Conservation (phyloP, 1,284 basidiomycete genomes). For the Trametes pubescens region DNA sequence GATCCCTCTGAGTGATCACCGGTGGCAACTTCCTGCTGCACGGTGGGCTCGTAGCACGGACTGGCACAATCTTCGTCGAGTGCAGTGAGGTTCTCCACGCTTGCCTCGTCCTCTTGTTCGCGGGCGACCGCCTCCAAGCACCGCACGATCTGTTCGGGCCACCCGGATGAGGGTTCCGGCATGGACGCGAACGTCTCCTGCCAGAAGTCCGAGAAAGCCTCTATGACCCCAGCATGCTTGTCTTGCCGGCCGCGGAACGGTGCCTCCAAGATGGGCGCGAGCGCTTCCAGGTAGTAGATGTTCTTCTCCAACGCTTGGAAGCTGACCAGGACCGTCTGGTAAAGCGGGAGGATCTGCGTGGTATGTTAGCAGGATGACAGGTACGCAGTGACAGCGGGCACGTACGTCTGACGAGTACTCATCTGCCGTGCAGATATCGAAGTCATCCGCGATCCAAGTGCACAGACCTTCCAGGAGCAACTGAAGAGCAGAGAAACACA, state of each 20-base stretch:
- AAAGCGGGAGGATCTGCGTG: constrained; percentile 62
- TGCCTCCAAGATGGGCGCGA: constrained; percentile 60
- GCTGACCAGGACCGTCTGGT: constrained; percentile 60
- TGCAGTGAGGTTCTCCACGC: constrained; percentile 29
- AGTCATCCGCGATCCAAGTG: constrained; percentile 70
- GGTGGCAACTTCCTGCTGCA: neutral
- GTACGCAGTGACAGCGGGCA: constrained; percentile 12
- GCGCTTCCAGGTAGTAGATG: constrained; percentile 48
- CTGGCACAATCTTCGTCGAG: constrained; percentile 8
- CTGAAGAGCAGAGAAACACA: constrained; percentile 55
- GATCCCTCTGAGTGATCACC: constrained; percentile 29
- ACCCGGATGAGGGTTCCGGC: constrained; percentile 53
- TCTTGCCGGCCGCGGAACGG: constrained; percentile 58
- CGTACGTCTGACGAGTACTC: constrained; percentile 68
- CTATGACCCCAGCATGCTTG: constrained; percentile 48
- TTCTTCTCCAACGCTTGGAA: constrained; percentile 54
- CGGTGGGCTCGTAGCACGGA: constrained; percentile 1
- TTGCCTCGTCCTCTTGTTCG: constrained; percentile 28
- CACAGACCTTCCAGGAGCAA: constrained; percentile 61
- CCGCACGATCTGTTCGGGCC: constrained; percentile 49
- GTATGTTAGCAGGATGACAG: neutral
- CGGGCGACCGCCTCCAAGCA: constrained; percentile 32
- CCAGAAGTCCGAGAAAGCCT: constrained; percentile 70
- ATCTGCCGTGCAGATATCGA: constrained; percentile 53
- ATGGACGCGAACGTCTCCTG: constrained; percentile 50